phyloP scores from a whole-genome alignment of 2,329 filamentous ascomycete genomes.

The Corniculantispora saksenae region DNA sequence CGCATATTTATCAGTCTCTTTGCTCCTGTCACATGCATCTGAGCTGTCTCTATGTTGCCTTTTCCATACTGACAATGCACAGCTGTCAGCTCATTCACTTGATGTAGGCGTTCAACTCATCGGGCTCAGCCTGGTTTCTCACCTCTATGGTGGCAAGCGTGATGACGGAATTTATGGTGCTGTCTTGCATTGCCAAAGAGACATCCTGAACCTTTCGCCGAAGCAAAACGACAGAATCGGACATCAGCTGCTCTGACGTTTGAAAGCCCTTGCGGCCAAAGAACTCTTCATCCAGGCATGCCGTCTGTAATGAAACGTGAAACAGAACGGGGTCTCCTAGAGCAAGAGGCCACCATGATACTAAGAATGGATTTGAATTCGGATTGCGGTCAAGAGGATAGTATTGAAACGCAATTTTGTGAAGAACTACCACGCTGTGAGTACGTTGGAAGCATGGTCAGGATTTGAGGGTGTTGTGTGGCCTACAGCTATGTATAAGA shows the following conservation, averaged over 20 bases:
- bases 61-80: slow-evolving; percentile 50
- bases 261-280: slow-evolving; percentile 53
- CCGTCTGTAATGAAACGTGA: slow-evolving; percentile 60
- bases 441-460: not conserved
- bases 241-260: slow-evolving; percentile 57
- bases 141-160: slow-evolving; percentile 61
- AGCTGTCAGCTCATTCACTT: not conserved
- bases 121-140: slow-evolving; percentile 21
- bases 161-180: slow-evolving; percentile 58
- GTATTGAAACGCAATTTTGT: slow-evolving; percentile 61
- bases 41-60: slow-evolving; percentile 45
- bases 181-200: slow-evolving; percentile 51
- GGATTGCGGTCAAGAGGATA: slow-evolving; percentile 56
- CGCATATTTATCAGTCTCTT: slow-evolving; percentile 50
- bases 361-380: slow-evolving; percentile 57
- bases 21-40: slow-evolving; percentile 52
- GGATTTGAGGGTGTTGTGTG: not conserved
- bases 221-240: slow-evolving; percentile 55
- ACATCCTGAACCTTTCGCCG: slow-evolving; percentile 50
- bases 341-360: slow-evolving; percentile 62
- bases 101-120: not conserved
- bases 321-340: slow-evolving; percentile 58
- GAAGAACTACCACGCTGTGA: slow-evolving; percentile 45
- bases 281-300: slow-evolving; percentile 56
- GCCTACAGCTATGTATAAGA: slow-evolving; percentile 57